Evolutionary conservation across 495 filamentous ascomycete species (phyloP), one percentile per base, ranked within the genome.

Genomic region (Aspergillus kassunensis): DNA sequence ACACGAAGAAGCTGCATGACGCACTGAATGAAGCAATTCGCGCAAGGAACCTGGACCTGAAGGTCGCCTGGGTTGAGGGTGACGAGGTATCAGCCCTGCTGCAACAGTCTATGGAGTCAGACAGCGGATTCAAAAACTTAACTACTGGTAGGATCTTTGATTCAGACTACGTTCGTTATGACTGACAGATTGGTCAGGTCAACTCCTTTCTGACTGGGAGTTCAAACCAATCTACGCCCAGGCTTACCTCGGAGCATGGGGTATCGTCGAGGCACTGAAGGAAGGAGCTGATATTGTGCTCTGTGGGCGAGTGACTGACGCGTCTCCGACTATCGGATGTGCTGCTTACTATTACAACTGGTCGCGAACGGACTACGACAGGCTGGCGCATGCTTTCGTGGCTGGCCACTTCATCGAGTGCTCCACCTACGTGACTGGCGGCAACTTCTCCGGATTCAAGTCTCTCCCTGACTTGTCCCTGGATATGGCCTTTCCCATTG

Each of bases 361-460:
- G 67, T 23, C 39, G 0, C 40, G 51, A 12, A 51, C 62, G 3
- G 34, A 65, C 24, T 68, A 65, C 25, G 59, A 71, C 49, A 33
- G 61, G 33, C 48, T 77, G 10, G 73, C 75, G 0, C 63, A 62
- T 11, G 52, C 67, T 12, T 54, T 77, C 2, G 57, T 76, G 2
- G 65, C 67, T 1, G 72, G 69, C 13, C 71, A 63, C 51, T 49
- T 76, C 13, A 71, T 75, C 43, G 74, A 77, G 50, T 78, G 75
- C 48, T 60, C 59, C 0, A 42, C 66, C 1, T 79, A 77, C 49
- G 71, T 72, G 12, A 65, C 55, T 16, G 74, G 78, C 11, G 74
- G 62, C 7, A 73, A 79, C 56, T 81, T 70, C 57, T 57, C 68
- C 1, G 77, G 73, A 1, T 80, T 78, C 61, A 73, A 72, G 49